phyloP scores from a whole-genome alignment of 352 stramenopile species.

The Phytophthora sansomeana region DNA sequence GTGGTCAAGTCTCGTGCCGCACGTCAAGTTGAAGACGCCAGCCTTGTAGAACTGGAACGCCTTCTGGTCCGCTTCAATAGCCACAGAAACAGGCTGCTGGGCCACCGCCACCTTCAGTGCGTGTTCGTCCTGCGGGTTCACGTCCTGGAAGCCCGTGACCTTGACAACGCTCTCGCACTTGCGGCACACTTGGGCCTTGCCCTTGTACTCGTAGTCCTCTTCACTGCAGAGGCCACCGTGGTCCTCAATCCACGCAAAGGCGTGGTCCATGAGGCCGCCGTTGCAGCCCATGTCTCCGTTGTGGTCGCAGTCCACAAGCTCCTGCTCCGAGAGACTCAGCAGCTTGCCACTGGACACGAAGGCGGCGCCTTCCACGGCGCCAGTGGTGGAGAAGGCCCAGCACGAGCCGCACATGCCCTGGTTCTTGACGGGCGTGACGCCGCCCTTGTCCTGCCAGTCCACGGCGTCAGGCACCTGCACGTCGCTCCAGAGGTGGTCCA shows the following conservation, averaged over 20 bases:
- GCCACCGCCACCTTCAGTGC: slow-evolving; percentile 88
- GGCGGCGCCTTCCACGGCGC: slow-evolving; percentile 97
- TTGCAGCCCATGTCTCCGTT: slow-evolving; percentile 96
- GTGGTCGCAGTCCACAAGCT: slow-evolving; percentile 98
- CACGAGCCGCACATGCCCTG: slow-evolving; percentile 96
- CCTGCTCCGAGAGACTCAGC: slow-evolving; percentile 95
- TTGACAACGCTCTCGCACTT: slow-evolving; percentile 87
- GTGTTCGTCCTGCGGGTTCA: slow-evolving; percentile 78
- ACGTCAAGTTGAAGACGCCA: slow-evolving; percentile 73
- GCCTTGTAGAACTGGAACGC: slow-evolving; percentile 84
- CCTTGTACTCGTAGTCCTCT: slow-evolving; percentile 96
- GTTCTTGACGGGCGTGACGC: slow-evolving; percentile 94
- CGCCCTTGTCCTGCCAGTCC: slow-evolving; percentile 96
- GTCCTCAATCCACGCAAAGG: slow-evolving; percentile 95
- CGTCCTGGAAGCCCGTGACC: slow-evolving; percentile 84
- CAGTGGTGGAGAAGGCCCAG: slow-evolving; percentile 98
- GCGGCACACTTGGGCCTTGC: slow-evolving; percentile 71
- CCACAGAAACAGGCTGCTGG: slow-evolving; percentile 86
- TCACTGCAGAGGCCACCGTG: slow-evolving; percentile 94
- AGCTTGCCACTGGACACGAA: slow-evolving; percentile 94
- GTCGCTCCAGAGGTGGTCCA: slow-evolving; percentile 38
- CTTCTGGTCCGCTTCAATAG: slow-evolving; percentile 86
- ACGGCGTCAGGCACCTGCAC: slow-evolving; percentile 79
- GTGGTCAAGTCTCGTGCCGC: slow-evolving; percentile 91
- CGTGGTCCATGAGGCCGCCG: slow-evolving; percentile 98